Evolutionary conservation across 1,284 basidiomycete genomes (phyloP), one percentile per base, ranked within the genome.

Genomic region (Cutaneotrichosporon sp.): DNA sequence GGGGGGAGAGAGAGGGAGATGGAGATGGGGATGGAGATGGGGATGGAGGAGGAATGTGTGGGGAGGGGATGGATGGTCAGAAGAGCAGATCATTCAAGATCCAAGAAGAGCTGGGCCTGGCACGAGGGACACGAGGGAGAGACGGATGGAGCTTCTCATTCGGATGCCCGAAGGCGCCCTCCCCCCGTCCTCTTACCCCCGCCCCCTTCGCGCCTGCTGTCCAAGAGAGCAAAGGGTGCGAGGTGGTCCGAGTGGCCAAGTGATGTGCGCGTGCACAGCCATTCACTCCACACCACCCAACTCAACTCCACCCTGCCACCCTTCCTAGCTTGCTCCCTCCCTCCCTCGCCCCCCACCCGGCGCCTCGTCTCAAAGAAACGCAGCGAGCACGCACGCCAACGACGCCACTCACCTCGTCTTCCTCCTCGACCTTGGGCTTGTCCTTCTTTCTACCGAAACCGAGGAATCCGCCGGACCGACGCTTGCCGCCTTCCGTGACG

Each of bases 401-500:
- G 34, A 14, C 20, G 11, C 13, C 14, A 58, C 58, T 60, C 18
- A 58, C 62, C 51, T 58, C 59, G 14, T 65, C 31, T n/a, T 47
- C 25, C 9, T 36, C 24, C 1, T 57, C 22, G n/a, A 25, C 22
- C 46, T 50, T 38, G 46, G 47, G 36, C 62, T 64, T 64, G 55
- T 67, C 66, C 63, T 67, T 67, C 31, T 58, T 67, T 29, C 65
- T 46, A 11, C 56, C 57, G 25, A 67, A 54, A 50, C 63, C 63
- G 7, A 67, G 42, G 49, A 67, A 64, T 43, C 50, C 53, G 16
- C 62, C 62, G 16, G 66, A 67, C 20, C 60, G 58, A 29, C 66
- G 66, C 53, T 60, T 62, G 29, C 56, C 55, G 25, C 11, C 24
- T 31, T 54, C 54, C 31, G 59, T 64, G 42, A 56, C 27, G 1